Conservation (phyloP, 441 rosid genomes). For the Erodium chrysanthum region DNA sequence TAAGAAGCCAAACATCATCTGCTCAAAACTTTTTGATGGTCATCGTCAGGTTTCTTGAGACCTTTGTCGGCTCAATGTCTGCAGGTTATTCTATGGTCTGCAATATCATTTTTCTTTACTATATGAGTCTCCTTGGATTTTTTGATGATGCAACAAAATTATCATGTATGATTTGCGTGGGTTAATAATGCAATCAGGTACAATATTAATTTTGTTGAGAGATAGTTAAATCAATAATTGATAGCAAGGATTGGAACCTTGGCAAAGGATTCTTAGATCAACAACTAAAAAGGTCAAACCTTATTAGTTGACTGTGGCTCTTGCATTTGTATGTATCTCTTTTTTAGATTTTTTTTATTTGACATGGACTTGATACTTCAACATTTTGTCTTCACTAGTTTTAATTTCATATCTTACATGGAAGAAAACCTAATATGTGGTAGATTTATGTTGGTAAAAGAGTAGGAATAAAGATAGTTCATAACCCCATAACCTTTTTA, state of each 20-base stretch:
- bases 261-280: neutral
- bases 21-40: slow-evolving; percentile 71
- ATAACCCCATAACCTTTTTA: too few species aligned
- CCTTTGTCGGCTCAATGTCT: slow-evolving; percentile 94
- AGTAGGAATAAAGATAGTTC: too few species aligned
- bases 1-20: slow-evolving; percentile 55
- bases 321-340: too few species aligned
- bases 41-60: slow-evolving; percentile 85
- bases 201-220: neutral
- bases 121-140: neutral
- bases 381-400: too few species aligned
- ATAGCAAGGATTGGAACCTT: neutral
- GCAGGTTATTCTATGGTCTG: slow-evolving; percentile 47
- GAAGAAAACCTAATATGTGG: too few species aligned
- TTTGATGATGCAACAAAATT: neutral
- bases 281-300: too few species aligned
- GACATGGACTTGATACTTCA: too few species aligned
- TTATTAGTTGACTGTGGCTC: too few species aligned
- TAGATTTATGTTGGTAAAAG: too few species aligned
- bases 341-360: too few species aligned
- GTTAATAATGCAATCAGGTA: neutral
- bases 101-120: neutral
- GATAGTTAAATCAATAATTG: neutral
- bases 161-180: neutral
- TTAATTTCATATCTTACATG: too few species aligned